Percentiles rank a stretch among this genome's conserved stretches.
Evolutionary conservation across 768 basidiomycete genomes (phyloP).

Genomic region (Serendipita indica): DNA sequence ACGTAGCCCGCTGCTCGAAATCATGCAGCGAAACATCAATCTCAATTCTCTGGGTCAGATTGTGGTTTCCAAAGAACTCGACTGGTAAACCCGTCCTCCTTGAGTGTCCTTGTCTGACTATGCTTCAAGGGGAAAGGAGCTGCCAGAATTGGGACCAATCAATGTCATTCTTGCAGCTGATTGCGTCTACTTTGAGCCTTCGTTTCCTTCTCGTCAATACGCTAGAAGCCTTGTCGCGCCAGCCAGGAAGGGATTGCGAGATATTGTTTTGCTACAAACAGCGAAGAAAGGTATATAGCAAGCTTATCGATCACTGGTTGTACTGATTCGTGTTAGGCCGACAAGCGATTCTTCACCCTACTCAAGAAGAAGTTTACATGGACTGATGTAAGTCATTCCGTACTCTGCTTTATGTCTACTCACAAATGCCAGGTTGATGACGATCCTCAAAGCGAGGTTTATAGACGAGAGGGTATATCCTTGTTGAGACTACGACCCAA

Average conservation of each 20-base stretch:
- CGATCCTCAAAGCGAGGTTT: constrained; percentile 42
- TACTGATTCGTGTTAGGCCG: constrained; percentile 39
- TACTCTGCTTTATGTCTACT: background rate
- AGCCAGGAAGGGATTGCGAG: constrained; percentile 40
- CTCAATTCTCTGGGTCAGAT: constrained; percentile 43
- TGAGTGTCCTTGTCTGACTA: constrained; percentile 13
- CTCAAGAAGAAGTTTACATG: constrained; percentile 67
- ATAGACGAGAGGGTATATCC: constrained; percentile 51
- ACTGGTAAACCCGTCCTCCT: constrained; percentile 43
- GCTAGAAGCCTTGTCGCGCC: constrained; percentile 40
- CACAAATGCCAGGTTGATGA: constrained; percentile 36
- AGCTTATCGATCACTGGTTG: background rate
- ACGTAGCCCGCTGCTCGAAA: constrained; percentile 52
- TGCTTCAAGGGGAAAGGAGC: constrained; percentile 43
- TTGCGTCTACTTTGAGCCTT: constrained; percentile 91
- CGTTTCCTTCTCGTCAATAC: constrained; percentile 83
- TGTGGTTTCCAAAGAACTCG: constrained; percentile 53
- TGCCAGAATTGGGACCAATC: constrained; percentile 35
- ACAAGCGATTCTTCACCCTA: constrained; percentile 70
- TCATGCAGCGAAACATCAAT: constrained; percentile 61
- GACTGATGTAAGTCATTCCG: constrained; percentile 35
- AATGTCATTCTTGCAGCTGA: constrained; percentile 80
- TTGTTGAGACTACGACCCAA: constrained; percentile 35
- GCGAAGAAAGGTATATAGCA: constrained; percentile 55
- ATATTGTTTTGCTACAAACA: constrained; percentile 91